These are phyloP conservation scores for Xylaria scruposa DNA, from an alignment of 495 filamentous ascomycete genomes.

Conservation along the genomic window DNA sequence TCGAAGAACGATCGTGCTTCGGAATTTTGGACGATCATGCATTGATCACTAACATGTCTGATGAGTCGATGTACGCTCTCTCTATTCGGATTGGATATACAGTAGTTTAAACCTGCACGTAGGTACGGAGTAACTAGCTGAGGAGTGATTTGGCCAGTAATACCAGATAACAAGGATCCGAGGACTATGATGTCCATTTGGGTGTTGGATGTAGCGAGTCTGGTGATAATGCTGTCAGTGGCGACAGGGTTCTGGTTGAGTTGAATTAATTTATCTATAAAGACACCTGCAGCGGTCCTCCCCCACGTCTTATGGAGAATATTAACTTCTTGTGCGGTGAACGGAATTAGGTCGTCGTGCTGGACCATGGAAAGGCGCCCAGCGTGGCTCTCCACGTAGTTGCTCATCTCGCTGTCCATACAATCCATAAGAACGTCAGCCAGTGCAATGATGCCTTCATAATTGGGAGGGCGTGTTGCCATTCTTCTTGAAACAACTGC, in stretches of 20 bases:
- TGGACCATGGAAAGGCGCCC: slow-evolving; percentile 36
- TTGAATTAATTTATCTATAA: slow-evolving; percentile 57
- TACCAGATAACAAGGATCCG: slow-evolving; percentile 41
- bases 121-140: slow-evolving; percentile 47
- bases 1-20: slow-evolving; percentile 53
- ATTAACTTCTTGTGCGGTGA: slow-evolving; percentile 49
- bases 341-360: slow-evolving; percentile 40
- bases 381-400: slow-evolving; percentile 48
- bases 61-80: slow-evolving; percentile 43
- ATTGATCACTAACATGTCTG: slow-evolving; percentile 45
- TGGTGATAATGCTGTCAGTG: slow-evolving; percentile 52
- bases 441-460: slow-evolving; percentile 60
- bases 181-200: slow-evolving; percentile 46
- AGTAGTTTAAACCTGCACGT: slow-evolving; percentile 44
- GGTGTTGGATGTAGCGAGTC: slow-evolving; percentile 45
- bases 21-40: slow-evolving; percentile 44
- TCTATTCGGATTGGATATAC: slow-evolving; percentile 36
- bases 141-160: slow-evolving; percentile 43
- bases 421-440: slow-evolving; percentile 56
- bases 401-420: slow-evolving; percentile 57
- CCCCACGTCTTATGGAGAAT: slow-evolving; percentile 52
- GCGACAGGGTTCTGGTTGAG: slow-evolving; percentile 55
- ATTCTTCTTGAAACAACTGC: slow-evolving; percentile 56
- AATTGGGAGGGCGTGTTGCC: slow-evolving; percentile 57
- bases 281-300: slow-evolving; percentile 47